These are phyloP conservation scores for Rhodotorula diobovata DNA, from an alignment of 768 basidiomycete species.

Conservation along the genomic window DNA sequence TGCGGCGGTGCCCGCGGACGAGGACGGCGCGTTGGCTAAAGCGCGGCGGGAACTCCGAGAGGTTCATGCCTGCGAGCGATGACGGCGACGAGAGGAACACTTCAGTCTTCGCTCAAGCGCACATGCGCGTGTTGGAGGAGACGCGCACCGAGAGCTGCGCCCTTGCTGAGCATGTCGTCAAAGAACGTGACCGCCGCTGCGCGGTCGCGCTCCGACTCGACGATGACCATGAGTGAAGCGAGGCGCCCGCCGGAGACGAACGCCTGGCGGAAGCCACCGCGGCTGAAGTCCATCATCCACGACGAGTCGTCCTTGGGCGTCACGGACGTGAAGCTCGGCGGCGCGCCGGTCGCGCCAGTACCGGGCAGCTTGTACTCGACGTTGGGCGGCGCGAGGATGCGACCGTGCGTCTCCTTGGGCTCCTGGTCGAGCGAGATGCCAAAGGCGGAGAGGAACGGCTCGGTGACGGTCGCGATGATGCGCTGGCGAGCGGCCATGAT, in stretches of 20 bases:
- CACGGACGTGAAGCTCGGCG: not conserved
- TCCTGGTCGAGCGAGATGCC: not conserved
- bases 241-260: not conserved
- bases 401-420: not conserved
- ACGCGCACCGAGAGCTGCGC: not conserved
- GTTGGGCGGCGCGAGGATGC: not conserved
- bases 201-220: not conserved
- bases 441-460: not conserved
- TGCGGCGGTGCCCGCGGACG: not conserved
- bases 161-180: not conserved
- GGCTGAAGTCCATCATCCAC: not conserved
- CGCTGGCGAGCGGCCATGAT: not conserved
- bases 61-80: not conserved
- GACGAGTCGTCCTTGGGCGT: not conserved
- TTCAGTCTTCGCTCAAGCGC: not conserved
- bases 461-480: not conserved
- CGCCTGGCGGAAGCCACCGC: not conserved
- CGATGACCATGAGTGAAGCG: not conserved
- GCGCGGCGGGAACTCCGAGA: not conserved
- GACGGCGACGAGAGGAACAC: not conserved
- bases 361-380: conserved; percentile 4
- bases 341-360: not conserved
- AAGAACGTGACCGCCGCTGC: not conserved
- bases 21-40: not conserved
- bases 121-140: not conserved